Percentiles rank a stretch among this genome's conserved stretches.
These are phyloP conservation scores for Chalciporus piperatus DNA, from an alignment of 768 basidiomycete genomes.

Conservation along the genomic window DNA sequence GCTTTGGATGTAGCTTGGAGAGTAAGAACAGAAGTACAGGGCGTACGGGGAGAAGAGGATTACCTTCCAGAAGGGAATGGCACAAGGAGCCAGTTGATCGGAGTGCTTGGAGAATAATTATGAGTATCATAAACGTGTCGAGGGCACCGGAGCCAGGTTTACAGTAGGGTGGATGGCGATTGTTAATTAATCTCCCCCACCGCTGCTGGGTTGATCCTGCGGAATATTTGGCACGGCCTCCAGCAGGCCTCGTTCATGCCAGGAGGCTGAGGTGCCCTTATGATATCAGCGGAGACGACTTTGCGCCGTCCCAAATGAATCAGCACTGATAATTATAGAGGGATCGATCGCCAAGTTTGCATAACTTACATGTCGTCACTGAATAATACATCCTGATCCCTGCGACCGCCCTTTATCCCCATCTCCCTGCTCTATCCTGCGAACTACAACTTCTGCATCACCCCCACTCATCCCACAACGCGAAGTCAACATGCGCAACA, in stretches of 20 bases:
- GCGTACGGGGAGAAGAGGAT: background rate
- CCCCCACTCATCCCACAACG: slow-evolving; percentile 24
- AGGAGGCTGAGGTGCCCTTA: slow-evolving; percentile 4
- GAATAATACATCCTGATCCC: slow-evolving; percentile 14
- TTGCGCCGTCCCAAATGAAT: background rate
- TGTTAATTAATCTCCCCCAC: slow-evolving; percentile 8
- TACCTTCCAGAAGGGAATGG: background rate
- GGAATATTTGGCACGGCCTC: background rate
- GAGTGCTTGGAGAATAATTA: background rate
- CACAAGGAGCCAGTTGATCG: background rate
- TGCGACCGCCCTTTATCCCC: background rate
- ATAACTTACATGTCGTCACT: slow-evolving; percentile 15
- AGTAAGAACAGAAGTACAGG: background rate
- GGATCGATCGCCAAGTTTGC: background rate
- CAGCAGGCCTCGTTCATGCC: slow-evolving; percentile 18
- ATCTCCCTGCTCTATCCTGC: slow-evolving; percentile 16
- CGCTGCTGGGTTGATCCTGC: background rate
- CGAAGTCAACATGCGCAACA: slow-evolving; percentile 22
- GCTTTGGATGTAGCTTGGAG: background rate
- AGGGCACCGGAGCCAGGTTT: background rate
- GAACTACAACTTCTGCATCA: slow-evolving; percentile 19
- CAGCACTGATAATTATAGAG: background rate
- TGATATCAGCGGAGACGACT: slow-evolving; percentile 2
- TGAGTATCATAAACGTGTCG: background rate
- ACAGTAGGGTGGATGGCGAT: background rate